phyloP scores from a whole-genome alignment of 2,329 filamentous ascomycete species.

The Pyrenophora seminiperda region DNA sequence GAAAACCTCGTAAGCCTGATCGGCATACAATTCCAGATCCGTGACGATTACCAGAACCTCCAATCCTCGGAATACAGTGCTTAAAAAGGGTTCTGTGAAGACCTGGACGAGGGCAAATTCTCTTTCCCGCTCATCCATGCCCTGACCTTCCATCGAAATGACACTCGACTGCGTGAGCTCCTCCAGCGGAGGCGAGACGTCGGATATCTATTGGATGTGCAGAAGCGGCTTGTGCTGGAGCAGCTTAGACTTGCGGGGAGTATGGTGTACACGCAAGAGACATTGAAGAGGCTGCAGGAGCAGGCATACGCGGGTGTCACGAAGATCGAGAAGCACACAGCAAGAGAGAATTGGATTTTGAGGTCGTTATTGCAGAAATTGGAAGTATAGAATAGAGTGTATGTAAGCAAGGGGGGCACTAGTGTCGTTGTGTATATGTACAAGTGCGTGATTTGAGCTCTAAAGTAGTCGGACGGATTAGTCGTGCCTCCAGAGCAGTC shows the following conservation, averaged over 20 bases:
- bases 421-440: background rate
- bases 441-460: slow-evolving; percentile 5
- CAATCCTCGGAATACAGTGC: too few species aligned
- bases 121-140: background rate
- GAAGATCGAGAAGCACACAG: background rate
- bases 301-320: background rate
- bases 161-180: background rate
- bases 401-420: too few species aligned
- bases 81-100: too few species aligned
- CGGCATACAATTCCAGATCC: too few species aligned
- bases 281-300: background rate
- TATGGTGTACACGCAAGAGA: background rate
- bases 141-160: too few species aligned
- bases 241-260: background rate
- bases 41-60: too few species aligned
- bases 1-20: too few species aligned
- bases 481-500: slow-evolving; percentile 9
- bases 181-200: background rate
- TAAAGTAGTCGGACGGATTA: slow-evolving; percentile 5
- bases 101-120: too few species aligned
- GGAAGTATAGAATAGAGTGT: background rate
- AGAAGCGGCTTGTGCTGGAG: background rate
- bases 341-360: slow-evolving; percentile 1
- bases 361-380: slow-evolving; percentile 1
- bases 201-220: background rate